Evolutionary conservation across 805 yeast species (phyloP).

Genomic region (Candida khao-thaluensis): DNA sequence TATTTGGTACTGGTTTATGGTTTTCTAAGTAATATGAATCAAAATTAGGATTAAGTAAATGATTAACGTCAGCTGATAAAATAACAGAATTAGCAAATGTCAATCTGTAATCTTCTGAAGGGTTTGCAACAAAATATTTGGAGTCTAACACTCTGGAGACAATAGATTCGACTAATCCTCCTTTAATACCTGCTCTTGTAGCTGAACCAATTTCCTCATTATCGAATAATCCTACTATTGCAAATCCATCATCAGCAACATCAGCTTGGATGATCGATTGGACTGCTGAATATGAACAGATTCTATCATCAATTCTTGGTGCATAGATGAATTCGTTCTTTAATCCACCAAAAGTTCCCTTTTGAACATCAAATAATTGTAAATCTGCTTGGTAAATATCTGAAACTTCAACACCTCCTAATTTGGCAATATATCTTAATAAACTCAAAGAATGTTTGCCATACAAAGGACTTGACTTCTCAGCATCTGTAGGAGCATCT

Average conservation of each 20-base stretch:
- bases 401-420: slow-evolving; percentile 56
- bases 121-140: slow-evolving; percentile 21
- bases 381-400: slow-evolving; percentile 71
- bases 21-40: slow-evolving; percentile 64
- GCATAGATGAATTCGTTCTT: slow-evolving; percentile 66
- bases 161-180: slow-evolving; percentile 68
- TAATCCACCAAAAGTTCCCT: slow-evolving; percentile 75
- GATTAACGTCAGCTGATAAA: slow-evolving; percentile 82
- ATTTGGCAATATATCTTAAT: slow-evolving; percentile 64
- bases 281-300: slow-evolving; percentile 75
- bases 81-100: slow-evolving; percentile 74
- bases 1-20: slow-evolving; percentile 79
- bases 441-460: slow-evolving; percentile 68
- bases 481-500: slow-evolving; percentile 56
- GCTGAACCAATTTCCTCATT: slow-evolving; percentile 84
- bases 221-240: slow-evolving; percentile 67
- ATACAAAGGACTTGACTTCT: slow-evolving; percentile 59
- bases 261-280: slow-evolving; percentile 50
- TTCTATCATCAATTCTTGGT: slow-evolving; percentile 83
- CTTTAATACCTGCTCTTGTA: slow-evolving; percentile 79
- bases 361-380: slow-evolving; percentile 79
- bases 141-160: slow-evolving; percentile 53
- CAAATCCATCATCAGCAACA: slow-evolving; percentile 39
- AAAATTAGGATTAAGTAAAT: slow-evolving; percentile 79
- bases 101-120: slow-evolving; percentile 32